Evolutionary conservation across 2,329 filamentous ascomycete genomes (phyloP).

Genomic region (Paracoccidioides brasiliensis): DNA sequence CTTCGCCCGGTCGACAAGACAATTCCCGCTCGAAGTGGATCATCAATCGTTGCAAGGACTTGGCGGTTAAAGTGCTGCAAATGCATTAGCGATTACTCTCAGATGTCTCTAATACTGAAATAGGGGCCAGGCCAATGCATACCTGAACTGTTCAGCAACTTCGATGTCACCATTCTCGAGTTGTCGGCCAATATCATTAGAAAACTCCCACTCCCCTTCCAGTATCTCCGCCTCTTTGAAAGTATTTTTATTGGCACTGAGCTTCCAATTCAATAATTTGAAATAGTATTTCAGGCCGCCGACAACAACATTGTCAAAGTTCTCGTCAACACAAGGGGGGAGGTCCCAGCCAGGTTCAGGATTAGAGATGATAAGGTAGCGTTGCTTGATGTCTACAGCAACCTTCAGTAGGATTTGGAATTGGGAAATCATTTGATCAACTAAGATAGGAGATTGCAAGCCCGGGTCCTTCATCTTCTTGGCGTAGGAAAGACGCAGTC

Average conservation of each 20-base stretch:
- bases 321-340: constrained; percentile 90
- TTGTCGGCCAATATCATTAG: constrained; percentile 80
- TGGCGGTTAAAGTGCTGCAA: constrained; percentile 66
- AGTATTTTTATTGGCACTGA: constrained; percentile 94
- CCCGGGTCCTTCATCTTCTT: constrained; percentile 91
- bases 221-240: constrained; percentile 98
- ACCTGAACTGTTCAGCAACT: constrained; percentile 92
- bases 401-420: constrained; percentile 88
- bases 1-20: constrained; percentile 70
- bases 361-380: constrained; percentile 70
- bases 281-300: constrained; percentile 97
- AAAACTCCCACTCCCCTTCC: constrained; percentile 96
- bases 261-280: constrained; percentile 95
- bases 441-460: constrained; percentile 83
- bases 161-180: constrained; percentile 91
- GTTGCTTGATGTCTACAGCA: constrained; percentile 82
- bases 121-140: constrained; percentile 7
- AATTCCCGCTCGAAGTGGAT: constrained; percentile 86
- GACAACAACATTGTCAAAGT: constrained; percentile 81
- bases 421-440: constrained; percentile 94
- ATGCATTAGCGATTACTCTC: constrained; percentile 15
- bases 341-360: constrained; percentile 90
- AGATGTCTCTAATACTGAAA: not conserved
- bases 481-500: constrained; percentile 78
- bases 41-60: constrained; percentile 77